Percentiles rank a stretch among this genome's conserved stretches.
phyloP scores from a whole-genome alignment of 2,329 filamentous ascomycete species.

The Thyridium curvatum region DNA sequence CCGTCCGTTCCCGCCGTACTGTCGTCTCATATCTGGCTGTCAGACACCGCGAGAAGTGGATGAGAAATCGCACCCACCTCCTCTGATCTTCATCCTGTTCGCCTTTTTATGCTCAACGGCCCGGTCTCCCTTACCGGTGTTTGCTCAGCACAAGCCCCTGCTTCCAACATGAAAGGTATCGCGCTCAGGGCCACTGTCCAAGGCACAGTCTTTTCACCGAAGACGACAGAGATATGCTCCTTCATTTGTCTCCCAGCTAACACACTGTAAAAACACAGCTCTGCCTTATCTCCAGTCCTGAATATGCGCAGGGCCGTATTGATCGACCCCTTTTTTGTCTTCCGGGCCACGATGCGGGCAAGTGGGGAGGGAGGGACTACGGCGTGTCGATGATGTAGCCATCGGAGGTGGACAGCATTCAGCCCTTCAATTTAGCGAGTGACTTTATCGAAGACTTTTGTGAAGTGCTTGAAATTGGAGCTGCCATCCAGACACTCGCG shows the following conservation, averaged over 20 bases:
- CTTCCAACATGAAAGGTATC: too few relatives aligned
- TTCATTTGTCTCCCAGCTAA: constrained; percentile 34
- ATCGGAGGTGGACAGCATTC: constrained; percentile 24
- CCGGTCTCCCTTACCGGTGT: too few relatives aligned
- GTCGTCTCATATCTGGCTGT: too few relatives aligned
- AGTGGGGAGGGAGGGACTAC: too few relatives aligned
- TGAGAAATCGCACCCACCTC: too few relatives aligned
- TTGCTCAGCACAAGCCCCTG: too few relatives aligned
- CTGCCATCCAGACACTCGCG: constrained; percentile 10
- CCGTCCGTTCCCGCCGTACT: too few relatives aligned
- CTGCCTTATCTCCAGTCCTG: constrained; percentile 43
- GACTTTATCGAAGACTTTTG: constrained; percentile 9
- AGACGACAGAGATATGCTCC: constrained; percentile 36
- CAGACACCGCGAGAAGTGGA: too few relatives aligned
- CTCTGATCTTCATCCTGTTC: too few relatives aligned
- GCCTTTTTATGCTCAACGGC: too few relatives aligned
- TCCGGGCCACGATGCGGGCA: constrained; percentile 42
- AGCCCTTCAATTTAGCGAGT: constrained; percentile 17
- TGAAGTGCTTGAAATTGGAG: constrained; percentile 12
- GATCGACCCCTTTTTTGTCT: constrained; percentile 33
- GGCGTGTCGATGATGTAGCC: constrained; percentile 19
- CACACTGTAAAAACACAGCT: constrained; percentile 45
- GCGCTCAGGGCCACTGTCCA: too few relatives aligned
- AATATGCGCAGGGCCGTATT: constrained; percentile 52
- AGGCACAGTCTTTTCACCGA: too few relatives aligned